phyloP scores from a whole-genome alignment of 2,329 filamentous ascomycete species.

The Penicillium sp. region DNA sequence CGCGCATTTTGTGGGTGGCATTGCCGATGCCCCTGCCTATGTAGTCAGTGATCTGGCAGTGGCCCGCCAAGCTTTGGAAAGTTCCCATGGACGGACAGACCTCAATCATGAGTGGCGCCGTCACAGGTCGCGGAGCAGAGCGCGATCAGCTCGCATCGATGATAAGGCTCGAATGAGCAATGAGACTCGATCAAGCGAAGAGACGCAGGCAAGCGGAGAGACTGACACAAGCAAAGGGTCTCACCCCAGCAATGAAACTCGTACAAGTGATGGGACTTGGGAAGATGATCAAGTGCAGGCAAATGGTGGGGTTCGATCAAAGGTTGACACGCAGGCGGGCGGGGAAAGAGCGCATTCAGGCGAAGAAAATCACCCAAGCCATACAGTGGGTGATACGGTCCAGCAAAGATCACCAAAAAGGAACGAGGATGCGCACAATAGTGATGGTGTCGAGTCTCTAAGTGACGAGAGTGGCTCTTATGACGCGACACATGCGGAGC shows the following conservation, averaged over 20 bases:
- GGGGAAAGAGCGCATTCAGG: too few relatives aligned
- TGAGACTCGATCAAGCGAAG: neutral
- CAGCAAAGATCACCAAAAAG: neutral
- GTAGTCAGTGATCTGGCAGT: conserved; percentile 46
- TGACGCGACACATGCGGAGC: neutral
- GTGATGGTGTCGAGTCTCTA: neutral
- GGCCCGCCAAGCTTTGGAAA: conserved; percentile 37
- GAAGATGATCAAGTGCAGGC: too few relatives aligned
- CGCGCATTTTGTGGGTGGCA: conserved; percentile 70
- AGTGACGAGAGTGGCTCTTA: neutral
- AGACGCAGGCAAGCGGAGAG: neutral
- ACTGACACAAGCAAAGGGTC: neutral
- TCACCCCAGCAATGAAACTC: neutral
- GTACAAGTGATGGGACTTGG: too few relatives aligned
- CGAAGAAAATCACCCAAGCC: neutral
- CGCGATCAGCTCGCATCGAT: neutral
- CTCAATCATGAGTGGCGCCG: conserved; percentile 1
- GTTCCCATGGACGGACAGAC: conserved; percentile 53
- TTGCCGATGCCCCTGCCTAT: conserved; percentile 64
- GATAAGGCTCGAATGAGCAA: neutral
- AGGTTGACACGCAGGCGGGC: too few relatives aligned
- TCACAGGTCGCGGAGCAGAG: conserved; percentile 2
- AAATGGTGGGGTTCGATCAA: too few relatives aligned
- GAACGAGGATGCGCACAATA: neutral
- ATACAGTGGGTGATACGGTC: neutral